A percentile compares a stretch with the other conserved stretches of the same genome.
These are phyloP conservation scores for Cladosporium sp. DNA, from an alignment of 2,329 filamentous ascomycete genomes.

Conservation along the genomic window DNA sequence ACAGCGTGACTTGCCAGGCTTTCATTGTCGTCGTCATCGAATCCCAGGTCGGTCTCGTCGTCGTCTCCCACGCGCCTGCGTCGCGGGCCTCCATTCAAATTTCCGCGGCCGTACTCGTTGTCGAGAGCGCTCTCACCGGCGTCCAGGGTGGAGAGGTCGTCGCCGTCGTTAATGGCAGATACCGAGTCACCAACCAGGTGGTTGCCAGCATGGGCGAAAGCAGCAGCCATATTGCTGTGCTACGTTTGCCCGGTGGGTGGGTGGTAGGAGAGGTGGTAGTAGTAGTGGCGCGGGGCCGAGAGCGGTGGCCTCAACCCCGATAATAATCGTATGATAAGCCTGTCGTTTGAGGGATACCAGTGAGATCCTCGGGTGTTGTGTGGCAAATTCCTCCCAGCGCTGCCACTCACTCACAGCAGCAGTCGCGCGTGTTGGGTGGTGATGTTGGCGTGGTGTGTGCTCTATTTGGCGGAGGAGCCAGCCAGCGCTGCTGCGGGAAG, in stretches of 20 bases:
- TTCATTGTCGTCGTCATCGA: conserved; percentile 71
- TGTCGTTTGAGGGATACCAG: conserved; percentile 11
- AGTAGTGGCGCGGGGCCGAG: conserved; percentile 21
- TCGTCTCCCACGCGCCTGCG: conserved; percentile 82
- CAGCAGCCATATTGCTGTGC: conserved; percentile 72
- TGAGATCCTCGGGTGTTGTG: not conserved
- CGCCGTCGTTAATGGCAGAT: conserved; percentile 82
- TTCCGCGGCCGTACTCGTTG: conserved; percentile 58
- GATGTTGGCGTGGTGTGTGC: conserved; percentile 10
- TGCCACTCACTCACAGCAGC: conserved; percentile 8
- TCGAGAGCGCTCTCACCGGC: conserved; percentile 79
- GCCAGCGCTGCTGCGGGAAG: not conserved
- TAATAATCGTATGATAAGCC: conserved; percentile 13
- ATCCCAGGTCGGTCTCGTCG: conserved; percentile 79
- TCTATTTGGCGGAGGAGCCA: conserved; percentile 10
- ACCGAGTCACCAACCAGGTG: conserved; percentile 82
- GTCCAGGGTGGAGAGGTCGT: conserved; percentile 57
- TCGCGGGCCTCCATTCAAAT: conserved; percentile 60
- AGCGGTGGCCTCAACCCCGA: conserved; percentile 21
- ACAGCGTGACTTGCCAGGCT: conserved; percentile 79
- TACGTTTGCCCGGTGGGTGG: not conserved
- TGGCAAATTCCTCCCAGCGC: not conserved
- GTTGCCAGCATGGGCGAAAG: conserved; percentile 86
- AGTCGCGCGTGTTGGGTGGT: conserved; percentile 3
- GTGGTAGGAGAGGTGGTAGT: conserved; percentile 1